Base-by-base conservation (phyloP, 805 yeast genomes). In the Yamadazyma akitaensis region DNA sequence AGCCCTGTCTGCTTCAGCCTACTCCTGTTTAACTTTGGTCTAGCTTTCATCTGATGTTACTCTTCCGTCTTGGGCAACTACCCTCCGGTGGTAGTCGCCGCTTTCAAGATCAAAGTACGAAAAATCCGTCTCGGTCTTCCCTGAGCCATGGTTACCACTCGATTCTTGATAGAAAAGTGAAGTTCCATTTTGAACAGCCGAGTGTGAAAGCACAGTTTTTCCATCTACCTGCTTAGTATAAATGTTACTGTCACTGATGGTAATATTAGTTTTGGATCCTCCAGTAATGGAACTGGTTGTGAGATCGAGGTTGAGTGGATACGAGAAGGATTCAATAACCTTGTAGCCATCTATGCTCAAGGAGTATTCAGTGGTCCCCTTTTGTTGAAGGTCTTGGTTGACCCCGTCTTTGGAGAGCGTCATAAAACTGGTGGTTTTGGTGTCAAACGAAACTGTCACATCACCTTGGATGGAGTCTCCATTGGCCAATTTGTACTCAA, bases 401-500 rank as follows among this genome's bases (percentile, higher is more conserved):
- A 26, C 5, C 12, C 39, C 39, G 6, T 24, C 18, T 16, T n/a
- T 14, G 16, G 31, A 13, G 11, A 37, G 11, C 11, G 16, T 3
- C 33, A 36, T 40, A n/a, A 16, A 28, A 21, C 37, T 43, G 13
- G 41, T 37, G n/a, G 46, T 43, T 21, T 19, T 30, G 16, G 42
- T 43, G 8, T 43, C 25, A 17, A 25, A 33, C 7, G 18, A 7
- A 13, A 37, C 18, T 8, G 39, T 24, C 17, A 43, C 42, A 34
- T 16, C 13, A 24, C 33, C 33, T 21, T 18, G 13, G 5, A 43
- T n/a, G 4, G n/a, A 12, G 2, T 18, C 8, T 5, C 80, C 80
- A 52, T 73, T 64, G 24, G 51, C 53, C 37, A 76, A 65, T 8
- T 63, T 59, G 49, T 67, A 72, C 18, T 58, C 57, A 42, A 79